Evolutionary conservation across 129 eudicot genomes (phyloP), one percentile per base, ranked within the genome.

Genomic region (Erigeron canadensis): DNA sequence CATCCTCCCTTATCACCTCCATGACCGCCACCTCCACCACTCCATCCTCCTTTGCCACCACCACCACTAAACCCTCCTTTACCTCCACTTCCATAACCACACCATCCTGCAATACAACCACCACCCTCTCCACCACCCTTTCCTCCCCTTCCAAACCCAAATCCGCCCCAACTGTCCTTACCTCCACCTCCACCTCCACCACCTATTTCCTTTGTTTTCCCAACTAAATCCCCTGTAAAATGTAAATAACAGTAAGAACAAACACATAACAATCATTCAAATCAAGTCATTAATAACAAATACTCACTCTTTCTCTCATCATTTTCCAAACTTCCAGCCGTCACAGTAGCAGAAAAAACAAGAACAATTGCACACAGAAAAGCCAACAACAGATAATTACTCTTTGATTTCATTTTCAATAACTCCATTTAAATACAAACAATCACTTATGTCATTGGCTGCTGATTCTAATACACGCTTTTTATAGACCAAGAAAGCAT

Each of bases 1-100:
- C 53, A 54, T 53, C 74, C 74, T 17, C 80, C 74, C 0, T 76
- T 21, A 1, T 41, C 77, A 59, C 76, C 60, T 15, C 67, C 76
- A 57, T 56, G 63, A 0, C 75, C 75, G 10, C 41, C 73, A 12
- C 79, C 63, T 17, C 57, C 37, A 8, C 64, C 80, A 15, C 73
- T 9, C 58, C 79, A 45, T 75, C 80, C 79, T 17, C 17, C 63
- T 2, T 48, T 60, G 12, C 81, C 75, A 50, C 76, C 81, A 3
- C 81, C 75, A 5, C 81, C 81, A 4, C 58, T 11, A 51, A 50
- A 38, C 28, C 77, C 81, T 53, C 81, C 81, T 47, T 77, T 77
- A 22, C 76, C 76, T 62, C 65, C 76, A 51, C 76, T 53, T 62
- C 81, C 81, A 69, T 70, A 63, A 40, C 81, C 81, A 70, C 81